Evolutionary conservation across 345 rosid genomes (phyloP), one percentile per base, ranked within the genome.

Genomic region (Nephelium lappaceum): DNA sequence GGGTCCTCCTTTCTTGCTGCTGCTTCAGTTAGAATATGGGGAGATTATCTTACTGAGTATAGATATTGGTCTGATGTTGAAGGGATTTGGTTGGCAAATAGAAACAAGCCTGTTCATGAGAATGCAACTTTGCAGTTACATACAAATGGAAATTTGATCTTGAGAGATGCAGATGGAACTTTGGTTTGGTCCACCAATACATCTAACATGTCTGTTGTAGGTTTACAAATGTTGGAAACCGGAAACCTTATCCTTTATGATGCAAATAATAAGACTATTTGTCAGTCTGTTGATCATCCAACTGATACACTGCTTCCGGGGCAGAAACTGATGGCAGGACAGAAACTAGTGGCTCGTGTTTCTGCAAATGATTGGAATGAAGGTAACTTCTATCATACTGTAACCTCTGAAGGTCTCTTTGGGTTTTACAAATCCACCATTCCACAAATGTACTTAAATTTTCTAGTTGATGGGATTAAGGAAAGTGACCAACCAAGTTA

Each of bases 201-300:
- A 2, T 8, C 14, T 8, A 62, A 51, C 6, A 72, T 27, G 9
- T 63, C 71, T 53, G 77, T 53, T 3, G 70, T 31, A 5, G 73
- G 67, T 5, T 55, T 79, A 24, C 53, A 53, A 24, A 9, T 72
- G 71, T 65, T 65, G 15, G n/a, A 64, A 1, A 39, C 18, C 11
- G 72, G 77, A 6, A 81, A 81, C 39, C 80, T 81, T 11, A 77
- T 76, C 25, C 74, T 81, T 42, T 72, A 24, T 21, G 77, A 71
- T 67, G 53, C n/a, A 8, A 77, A 81, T 4, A 66, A 71, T 11
- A 19, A 36, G 1, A 27, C 16, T 8, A 43, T 77, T 16, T 83
- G 79, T 77, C 78, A 75, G 24, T 73, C 79, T 42, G 78, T 82
- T 57, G 76, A 69, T 61, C 24, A 67, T 49, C 78, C 81, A 19